Conservation (phyloP, 352 stramenopile genomes). For the Globisporangium emineosum region DNA sequence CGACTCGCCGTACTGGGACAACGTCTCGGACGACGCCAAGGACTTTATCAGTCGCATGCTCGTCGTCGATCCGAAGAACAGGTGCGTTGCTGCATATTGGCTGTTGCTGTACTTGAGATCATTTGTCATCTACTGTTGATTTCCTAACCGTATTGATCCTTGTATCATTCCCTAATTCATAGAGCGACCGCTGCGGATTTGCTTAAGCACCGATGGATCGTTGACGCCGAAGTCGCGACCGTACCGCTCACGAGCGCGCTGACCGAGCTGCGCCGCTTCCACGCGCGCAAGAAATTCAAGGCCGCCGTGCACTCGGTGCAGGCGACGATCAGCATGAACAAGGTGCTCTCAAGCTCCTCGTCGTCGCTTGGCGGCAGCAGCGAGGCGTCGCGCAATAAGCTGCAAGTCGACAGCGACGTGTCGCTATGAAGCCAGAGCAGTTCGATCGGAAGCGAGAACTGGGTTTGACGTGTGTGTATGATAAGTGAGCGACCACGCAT, state of each 20-base stretch:
- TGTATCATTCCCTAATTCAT: background rate
- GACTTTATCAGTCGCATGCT: slow-evolving; percentile 88
- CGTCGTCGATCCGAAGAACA: slow-evolving; percentile 73
- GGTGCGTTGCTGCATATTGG: slow-evolving; percentile 40
- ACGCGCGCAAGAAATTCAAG: slow-evolving; percentile 83
- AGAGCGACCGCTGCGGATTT: slow-evolving; percentile 53
- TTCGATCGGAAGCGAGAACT: slow-evolving; percentile 21
- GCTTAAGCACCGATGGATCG: slow-evolving; percentile 77
- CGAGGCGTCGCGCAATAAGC: slow-evolving; percentile 16
- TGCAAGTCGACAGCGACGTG: slow-evolving; percentile 31
- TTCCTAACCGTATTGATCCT: too few relatives aligned
- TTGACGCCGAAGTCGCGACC: slow-evolving; percentile 56
- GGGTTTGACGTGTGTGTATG: slow-evolving; percentile 10
- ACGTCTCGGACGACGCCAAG: slow-evolving; percentile 87
- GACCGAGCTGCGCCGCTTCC: slow-evolving; percentile 75
- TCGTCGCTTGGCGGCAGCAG: slow-evolving; percentile 20
- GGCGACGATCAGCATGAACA: slow-evolving; percentile 83
- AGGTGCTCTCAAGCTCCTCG: slow-evolving; percentile 38
- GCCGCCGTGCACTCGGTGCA: slow-evolving; percentile 76
- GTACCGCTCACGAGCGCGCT: slow-evolving; percentile 75
- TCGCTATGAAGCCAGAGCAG: slow-evolving; percentile 36
- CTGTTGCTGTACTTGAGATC: background rate
- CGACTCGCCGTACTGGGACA: slow-evolving; percentile 88
- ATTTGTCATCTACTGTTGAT: background rate
- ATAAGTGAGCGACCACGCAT: background rate